Evolutionary conservation across 2,329 filamentous ascomycete genomes (phyloP), one percentile per base, ranked within the genome.

Genomic region (Phialemonium atrogriseum): DNA sequence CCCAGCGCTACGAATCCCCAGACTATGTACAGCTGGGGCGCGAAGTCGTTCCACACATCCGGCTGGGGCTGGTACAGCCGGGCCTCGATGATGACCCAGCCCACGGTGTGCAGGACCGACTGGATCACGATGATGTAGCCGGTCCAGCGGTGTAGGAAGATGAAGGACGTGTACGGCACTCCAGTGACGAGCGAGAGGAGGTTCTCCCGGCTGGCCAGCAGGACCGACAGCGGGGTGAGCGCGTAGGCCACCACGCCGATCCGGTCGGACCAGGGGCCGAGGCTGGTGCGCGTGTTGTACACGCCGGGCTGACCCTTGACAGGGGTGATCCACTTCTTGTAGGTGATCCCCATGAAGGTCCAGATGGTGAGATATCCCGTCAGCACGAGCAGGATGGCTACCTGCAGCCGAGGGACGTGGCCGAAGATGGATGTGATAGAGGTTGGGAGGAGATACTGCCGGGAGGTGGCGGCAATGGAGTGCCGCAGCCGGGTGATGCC

Each of bases 91-190:
- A 87, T 49, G 16, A 67, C 73, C 82, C 82, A 87, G 33, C 65
- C 70, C 16, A 87, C 66, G 2, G 81, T 85, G 50, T 88, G 83
- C 2, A 87, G 53, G 8, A 66, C 56, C 3, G 73, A 70, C 49
- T 87, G 82, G 1, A 73, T 50, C 33, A 84, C 71, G 40, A 88
- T 84, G 45, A 87, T 66, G 39, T 80, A 80, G 6, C 83, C 82
- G 0, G 79, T 59, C 82, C 82, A 87, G 19, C 80, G 76, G 51
- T 86, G 82, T 13, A 87, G 59, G 48, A 87, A 87, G 54, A 82
- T 79, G 65, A 87, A 85, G 45, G 71, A 74, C 43, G 86, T 81
- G 46, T 85, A 84, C 0, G 83, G 80, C 1, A 87, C 64, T 2
- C 83, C 82, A 0, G 81, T 87, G 29, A 84, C 52, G 10, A 82